phyloP scores from a whole-genome alignment of 75 land plant species.

The Picea sitchensis region DNA sequence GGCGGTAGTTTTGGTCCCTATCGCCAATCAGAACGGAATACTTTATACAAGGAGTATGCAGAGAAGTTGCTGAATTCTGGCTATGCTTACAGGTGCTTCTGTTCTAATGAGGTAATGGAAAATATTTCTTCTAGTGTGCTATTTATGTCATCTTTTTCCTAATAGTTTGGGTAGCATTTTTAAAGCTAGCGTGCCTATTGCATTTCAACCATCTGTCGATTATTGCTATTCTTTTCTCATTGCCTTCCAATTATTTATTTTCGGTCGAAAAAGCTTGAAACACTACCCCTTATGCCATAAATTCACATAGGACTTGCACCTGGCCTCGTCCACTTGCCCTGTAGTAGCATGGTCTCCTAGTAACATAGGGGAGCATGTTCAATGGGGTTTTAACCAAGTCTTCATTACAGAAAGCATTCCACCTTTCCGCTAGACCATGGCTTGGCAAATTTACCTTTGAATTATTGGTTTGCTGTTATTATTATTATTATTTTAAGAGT shows the following conservation, averaged over 20 bases:
- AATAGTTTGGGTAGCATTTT: neutral
- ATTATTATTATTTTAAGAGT: too few species aligned
- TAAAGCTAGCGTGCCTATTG: neutral
- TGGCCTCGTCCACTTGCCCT: too few species aligned
- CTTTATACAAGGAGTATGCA: slow-evolving; percentile 73
- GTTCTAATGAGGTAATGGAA: slow-evolving; percentile 70
- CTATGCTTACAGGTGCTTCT: slow-evolving; percentile 88
- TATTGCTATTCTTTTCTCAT: neutral
- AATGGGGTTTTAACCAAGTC: too few species aligned
- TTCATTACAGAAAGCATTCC: too few species aligned
- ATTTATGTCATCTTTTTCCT: slow-evolving; percentile 7
- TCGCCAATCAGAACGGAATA: slow-evolving; percentile 87
- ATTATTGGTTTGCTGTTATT: too few species aligned
- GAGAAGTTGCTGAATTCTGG: slow-evolving; percentile 72
- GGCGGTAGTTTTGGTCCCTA: slow-evolving; percentile 93
- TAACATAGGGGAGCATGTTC: too few species aligned
- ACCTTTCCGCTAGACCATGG: too few species aligned
- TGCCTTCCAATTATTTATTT: neutral
- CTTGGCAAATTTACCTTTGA: too few species aligned
- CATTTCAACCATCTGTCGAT: neutral
- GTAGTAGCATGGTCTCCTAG: too few species aligned
- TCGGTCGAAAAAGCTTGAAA: neutral
- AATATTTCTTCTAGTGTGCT: neutral
- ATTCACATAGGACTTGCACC: too few species aligned
- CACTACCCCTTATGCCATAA: too few species aligned